Evolutionary conservation across 306 rosid species (phyloP), one percentile per base, ranked within the genome.

Genomic region (Dryas alaskensis): DNA sequence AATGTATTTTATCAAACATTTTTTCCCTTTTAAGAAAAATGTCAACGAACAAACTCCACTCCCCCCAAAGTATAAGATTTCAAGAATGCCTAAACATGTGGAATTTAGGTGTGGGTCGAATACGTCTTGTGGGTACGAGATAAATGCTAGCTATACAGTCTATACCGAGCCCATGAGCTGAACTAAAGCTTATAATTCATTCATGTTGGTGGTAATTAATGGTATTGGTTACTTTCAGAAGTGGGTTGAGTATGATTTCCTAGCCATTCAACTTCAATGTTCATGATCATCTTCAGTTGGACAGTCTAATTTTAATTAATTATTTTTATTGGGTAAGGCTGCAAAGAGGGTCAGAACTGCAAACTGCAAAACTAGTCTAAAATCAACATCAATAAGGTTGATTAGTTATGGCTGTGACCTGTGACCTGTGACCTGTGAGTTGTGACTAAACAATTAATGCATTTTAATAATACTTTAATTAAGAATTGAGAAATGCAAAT

Each of bases 311-410:
- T 70, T 70, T 58, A 27, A 62, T 62, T 39, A 39, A 60, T 39
- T 31, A 1, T 42, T 42, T 53, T 55, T 45, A 55, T 70, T 65
- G 65, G 44, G 52, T 70, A 70, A 58, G 47, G 75, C 75, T 72
- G 57, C 27, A 27, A n/a, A 70, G 66, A 59, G 57, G 55, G 3
- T 72, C 75, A 14, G 42, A 17, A 54, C 74, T 70, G 65, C 42
- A 70, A 54, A 65, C 37, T 31, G 37, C 37, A 31, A 31, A 59
- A 60, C 64, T 13, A 25, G 27, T 45, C 46, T 45, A 25, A 45
- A 7, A 45, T 57, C 75, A 71, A 58, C 67, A 58, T 58, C 57
- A 44, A 71, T 57, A 45, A 62, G 48, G 25, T 62, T 13, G 12
- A 47, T 14, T 62, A 40, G 67, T 40, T 62, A 40, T 62, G 67